phyloP scores from a whole-genome alignment of 1,139 yeast genomes.

The Hansenula anomala region DNA sequence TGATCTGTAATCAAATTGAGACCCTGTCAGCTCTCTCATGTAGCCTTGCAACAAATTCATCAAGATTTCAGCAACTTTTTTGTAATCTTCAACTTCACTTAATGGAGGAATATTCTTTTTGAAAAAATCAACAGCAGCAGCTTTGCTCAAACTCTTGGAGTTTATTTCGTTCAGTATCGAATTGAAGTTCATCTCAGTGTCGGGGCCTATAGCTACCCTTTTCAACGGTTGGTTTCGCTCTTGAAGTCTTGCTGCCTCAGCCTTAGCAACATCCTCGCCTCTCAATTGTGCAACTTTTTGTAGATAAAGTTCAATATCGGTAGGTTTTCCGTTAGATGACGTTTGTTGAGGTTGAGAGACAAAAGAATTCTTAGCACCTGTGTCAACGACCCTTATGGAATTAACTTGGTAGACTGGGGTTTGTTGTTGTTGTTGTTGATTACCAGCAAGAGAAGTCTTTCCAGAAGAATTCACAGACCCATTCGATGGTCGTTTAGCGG shows the following conservation, averaged over 20 bases:
- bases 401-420: no score
- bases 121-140: not conserved
- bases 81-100: no score
- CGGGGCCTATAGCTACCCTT: not conserved
- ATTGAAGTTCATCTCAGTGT: not conserved
- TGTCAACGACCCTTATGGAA: no score
- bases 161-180: not conserved
- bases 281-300: not conserved
- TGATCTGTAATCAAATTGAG: conserved; percentile 3
- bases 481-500: no score
- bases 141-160: not conserved
- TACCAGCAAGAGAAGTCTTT: no score
- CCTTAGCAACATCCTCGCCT: not conserved
- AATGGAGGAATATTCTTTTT: not conserved
- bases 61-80: not conserved
- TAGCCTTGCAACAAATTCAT: not conserved
- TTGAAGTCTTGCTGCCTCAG: not conserved
- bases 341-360: no score
- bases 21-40: conserved; percentile 2
- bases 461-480: no score
- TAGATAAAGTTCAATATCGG: not conserved
- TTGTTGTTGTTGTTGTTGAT: no score
- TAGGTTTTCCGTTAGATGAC: not conserved
- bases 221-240: not conserved
- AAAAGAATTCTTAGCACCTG: no score